Percentiles rank a stretch among this genome's conserved stretches.
phyloP scores from a whole-genome alignment of 2,329 filamentous ascomycete genomes.

The Pseudopithomyces chartarum region DNA sequence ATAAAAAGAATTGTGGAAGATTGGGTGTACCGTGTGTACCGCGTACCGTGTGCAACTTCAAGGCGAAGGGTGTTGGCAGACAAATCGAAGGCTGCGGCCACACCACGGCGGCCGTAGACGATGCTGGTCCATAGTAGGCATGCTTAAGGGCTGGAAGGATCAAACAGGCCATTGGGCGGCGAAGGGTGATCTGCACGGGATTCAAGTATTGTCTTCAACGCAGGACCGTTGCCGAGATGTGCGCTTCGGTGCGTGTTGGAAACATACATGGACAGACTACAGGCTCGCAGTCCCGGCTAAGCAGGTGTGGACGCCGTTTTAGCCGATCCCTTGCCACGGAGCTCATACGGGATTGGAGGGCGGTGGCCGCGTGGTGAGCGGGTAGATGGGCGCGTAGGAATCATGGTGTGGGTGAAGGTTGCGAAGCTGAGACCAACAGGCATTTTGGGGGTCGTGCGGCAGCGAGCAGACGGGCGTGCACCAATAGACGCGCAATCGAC shows the following conservation, averaged over 20 bases:
- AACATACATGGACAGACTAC: background rate
- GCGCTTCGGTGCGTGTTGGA: background rate
- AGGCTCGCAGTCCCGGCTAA: slow-evolving; percentile 15
- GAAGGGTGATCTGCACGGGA: background rate
- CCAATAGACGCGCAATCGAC: slow-evolving; percentile 14
- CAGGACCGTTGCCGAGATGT: background rate
- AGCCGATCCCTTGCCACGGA: slow-evolving; percentile 13
- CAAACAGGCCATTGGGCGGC: background rate
- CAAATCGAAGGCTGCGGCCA: background rate
- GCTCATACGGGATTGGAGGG: slow-evolving; percentile 3
- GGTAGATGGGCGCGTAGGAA: slow-evolving; percentile 6
- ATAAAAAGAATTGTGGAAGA: slow-evolving; percentile 3
- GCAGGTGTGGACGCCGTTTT: slow-evolving; percentile 6
- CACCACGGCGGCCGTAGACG: background rate
- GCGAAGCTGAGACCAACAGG: background rate
- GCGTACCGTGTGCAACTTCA: no score
- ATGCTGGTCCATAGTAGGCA: background rate
- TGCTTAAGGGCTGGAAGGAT: background rate
- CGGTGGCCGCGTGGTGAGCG: slow-evolving; percentile 1
- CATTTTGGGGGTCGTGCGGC: background rate
- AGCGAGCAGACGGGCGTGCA: background rate
- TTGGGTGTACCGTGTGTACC: no score
- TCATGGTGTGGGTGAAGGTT: background rate
- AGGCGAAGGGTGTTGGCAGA: background rate
- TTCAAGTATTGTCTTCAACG: background rate